Evolutionary conservation across 2,329 filamentous ascomycete species (phyloP).

Genomic region (Endothia cerciana): DNA sequence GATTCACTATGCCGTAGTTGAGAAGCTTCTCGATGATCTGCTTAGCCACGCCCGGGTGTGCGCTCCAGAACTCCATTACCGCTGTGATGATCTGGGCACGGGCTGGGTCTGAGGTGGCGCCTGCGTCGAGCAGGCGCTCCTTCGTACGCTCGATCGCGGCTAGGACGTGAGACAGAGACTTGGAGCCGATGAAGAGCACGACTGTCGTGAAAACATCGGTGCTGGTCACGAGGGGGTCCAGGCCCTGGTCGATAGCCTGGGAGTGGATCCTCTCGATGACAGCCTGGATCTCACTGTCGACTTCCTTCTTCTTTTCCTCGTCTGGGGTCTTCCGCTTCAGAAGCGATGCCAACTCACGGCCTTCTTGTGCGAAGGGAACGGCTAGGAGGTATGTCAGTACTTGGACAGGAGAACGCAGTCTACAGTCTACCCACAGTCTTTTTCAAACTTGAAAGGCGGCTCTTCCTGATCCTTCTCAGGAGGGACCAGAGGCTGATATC

Average conservation of each 20-base stretch:
- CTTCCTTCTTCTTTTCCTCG: slow-evolving; percentile 75
- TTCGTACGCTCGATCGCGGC: slow-evolving; percentile 96
- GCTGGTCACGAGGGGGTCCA: slow-evolving; percentile 82
- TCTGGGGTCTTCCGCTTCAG: slow-evolving; percentile 84
- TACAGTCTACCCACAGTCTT: slow-evolving; percentile 63
- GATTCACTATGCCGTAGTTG: slow-evolving; percentile 94
- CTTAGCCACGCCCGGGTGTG: slow-evolving; percentile 89
- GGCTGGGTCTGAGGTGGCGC: slow-evolving; percentile 73
- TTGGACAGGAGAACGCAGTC: slow-evolving; percentile 52
- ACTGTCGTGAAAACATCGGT: slow-evolving; percentile 94
- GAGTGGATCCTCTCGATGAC: slow-evolving; percentile 80
- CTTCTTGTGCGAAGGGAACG: slow-evolving; percentile 81
- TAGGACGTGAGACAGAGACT: slow-evolving; percentile 93
- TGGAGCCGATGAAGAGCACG: slow-evolving; percentile 91
- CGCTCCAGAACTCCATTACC: slow-evolving; percentile 90
- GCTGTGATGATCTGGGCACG: slow-evolving; percentile 87
- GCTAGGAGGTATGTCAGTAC: slow-evolving; percentile 56
- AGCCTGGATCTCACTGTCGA: slow-evolving; percentile 84
- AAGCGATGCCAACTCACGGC: slow-evolving; percentile 77
- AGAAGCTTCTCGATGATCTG: slow-evolving; percentile 95
- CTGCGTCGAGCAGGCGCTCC: slow-evolving; percentile 80
- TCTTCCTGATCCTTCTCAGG: slow-evolving; percentile 91
- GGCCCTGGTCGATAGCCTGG: slow-evolving; percentile 69
- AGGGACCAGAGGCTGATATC: slow-evolving; percentile 82
- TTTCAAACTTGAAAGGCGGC: slow-evolving; percentile 90